Conservation (phyloP, 2,329 filamentous ascomycete genomes). For the Nothomitra cinnamomea region DNA sequence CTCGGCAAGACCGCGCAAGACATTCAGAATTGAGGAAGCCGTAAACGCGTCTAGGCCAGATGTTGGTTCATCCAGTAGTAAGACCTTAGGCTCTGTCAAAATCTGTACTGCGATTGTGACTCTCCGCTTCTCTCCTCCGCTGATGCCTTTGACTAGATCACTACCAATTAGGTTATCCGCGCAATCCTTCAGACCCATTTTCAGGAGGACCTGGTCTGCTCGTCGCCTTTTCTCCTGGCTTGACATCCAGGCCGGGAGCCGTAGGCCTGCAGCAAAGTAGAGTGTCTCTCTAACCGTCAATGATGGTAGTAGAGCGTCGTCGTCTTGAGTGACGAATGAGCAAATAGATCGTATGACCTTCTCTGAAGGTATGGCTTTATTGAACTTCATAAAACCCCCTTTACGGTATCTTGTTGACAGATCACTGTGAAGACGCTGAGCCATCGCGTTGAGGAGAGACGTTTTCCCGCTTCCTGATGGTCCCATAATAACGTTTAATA, state of each 20-base stretch:
- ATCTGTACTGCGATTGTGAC: slow-evolving; percentile 67
- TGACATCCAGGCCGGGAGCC: slow-evolving; percentile 54
- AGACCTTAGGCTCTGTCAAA: slow-evolving; percentile 53
- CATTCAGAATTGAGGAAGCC: slow-evolving; percentile 58
- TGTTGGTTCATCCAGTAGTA: slow-evolving; percentile 61
- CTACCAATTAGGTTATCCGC: slow-evolving; percentile 58
- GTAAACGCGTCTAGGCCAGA: slow-evolving; percentile 66
- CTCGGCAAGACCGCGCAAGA: slow-evolving; percentile 49
- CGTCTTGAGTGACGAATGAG: slow-evolving; percentile 64
- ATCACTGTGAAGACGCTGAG: slow-evolving; percentile 45
- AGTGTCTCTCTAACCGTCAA: slow-evolving; percentile 63
- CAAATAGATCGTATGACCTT: slow-evolving; percentile 54
- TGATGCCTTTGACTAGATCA: slow-evolving; percentile 60
- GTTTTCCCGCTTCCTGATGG: slow-evolving; percentile 66
- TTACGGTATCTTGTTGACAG: slow-evolving; percentile 43
- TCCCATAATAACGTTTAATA: slow-evolving; percentile 64
- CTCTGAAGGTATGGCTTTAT: slow-evolving; percentile 48
- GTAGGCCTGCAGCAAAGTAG: slow-evolving; percentile 50
- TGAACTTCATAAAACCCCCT: slow-evolving; percentile 49
- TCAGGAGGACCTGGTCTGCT: slow-evolving; percentile 54
- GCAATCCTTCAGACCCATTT: slow-evolving; percentile 64
- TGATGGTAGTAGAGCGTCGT: slow-evolving; percentile 56
- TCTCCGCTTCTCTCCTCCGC: slow-evolving; percentile 61
- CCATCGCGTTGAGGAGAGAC: slow-evolving; percentile 56
- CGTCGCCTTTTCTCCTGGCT: slow-evolving; percentile 47